Conservation (phyloP, 2,329 filamentous ascomycete species). For the Colletotrichum acutatum region DNA sequence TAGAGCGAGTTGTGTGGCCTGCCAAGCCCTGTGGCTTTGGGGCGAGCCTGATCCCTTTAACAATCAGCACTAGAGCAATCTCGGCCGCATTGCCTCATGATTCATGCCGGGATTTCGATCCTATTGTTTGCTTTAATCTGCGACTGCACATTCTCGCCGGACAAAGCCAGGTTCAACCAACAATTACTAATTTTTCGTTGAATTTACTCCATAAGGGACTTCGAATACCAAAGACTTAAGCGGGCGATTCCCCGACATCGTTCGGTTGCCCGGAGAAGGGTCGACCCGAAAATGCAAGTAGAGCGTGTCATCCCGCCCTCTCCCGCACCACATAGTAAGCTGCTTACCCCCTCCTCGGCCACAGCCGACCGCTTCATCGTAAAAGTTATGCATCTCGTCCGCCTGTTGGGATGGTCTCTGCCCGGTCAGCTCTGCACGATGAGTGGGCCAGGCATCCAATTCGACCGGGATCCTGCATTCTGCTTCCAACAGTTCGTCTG, state of each 20-base stretch:
- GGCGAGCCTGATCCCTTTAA: neutral
- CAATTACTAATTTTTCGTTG: neutral
- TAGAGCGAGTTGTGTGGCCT: neutral
- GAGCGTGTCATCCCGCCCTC: slow-evolving; percentile 14
- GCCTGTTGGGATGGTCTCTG: slow-evolving; percentile 6
- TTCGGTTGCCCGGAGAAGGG: neutral
- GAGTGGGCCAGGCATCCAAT: neutral
- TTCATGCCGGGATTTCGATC: neutral
- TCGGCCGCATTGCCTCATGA: neutral
- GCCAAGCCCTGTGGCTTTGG: slow-evolving; percentile 16
- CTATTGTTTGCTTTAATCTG: neutral
- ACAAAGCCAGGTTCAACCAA: neutral
- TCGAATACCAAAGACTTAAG: neutral
- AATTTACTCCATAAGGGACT: neutral
- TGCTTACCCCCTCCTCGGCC: neutral
- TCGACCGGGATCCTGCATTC: neutral
- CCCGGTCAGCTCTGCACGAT: neutral
- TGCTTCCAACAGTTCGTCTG: slow-evolving; percentile 3
- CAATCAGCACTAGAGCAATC: slow-evolving; percentile 13
- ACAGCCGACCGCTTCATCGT: neutral
- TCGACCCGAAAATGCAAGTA: slow-evolving; percentile 2
- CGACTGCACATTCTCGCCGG: neutral
- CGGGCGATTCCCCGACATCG: neutral
- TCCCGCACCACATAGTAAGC: neutral
- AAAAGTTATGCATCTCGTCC: neutral